Evolutionary conservation across 1,284 basidiomycete species (phyloP), one percentile per base, ranked within the genome.

Genomic region (Cystobasidiaceae sp.): DNA sequence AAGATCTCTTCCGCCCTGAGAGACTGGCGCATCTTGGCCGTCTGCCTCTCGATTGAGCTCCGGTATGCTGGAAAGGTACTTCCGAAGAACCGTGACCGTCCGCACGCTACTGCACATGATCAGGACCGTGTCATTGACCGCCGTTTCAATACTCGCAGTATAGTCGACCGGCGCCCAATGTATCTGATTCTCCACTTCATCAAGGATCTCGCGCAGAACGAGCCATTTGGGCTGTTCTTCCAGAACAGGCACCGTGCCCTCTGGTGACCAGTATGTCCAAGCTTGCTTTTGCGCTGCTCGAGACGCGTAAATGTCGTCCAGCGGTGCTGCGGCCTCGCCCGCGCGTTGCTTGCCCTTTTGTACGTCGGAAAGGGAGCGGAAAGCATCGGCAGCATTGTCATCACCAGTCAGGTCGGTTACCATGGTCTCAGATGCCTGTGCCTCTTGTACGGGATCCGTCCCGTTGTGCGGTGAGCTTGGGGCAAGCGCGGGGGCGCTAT

Each of bases 161-260:
- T 67, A 60, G 44, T 70, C 58, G 19, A 65, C 59, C 3, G 51
- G 54, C 0, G 62, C 44, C 67, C 69, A 68, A 33, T 71, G 50
- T 55, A 93, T 89, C 71, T 93, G 89, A 67, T 87, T 86, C 76
- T 98, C 96, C 4, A 93, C 88, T 78, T 99, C 96, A 68, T 91
- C 83, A 51, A 99, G 75, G 0, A 96, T 83, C 13, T 93, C 89
- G 0, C 86, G 84, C 3, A 99, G 79, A 3, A 97, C 77, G 56
- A 82, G 83, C 94, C 96, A 98, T 75, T 99, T 99, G 0, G 94
- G 94, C 41, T 90, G 82, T 75, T 97, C 93, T 76, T 98, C 94
- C 19, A 98, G 80, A 0, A 93, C 84, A 0, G 90, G 89, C 43
- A 90, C 85, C 74, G 96, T 86, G 0, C 85, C 87, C 8, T 84